These are phyloP conservation scores for Penicillium manginii DNA, from an alignment of 495 filamentous ascomycete genomes.

Conservation along the genomic window DNA sequence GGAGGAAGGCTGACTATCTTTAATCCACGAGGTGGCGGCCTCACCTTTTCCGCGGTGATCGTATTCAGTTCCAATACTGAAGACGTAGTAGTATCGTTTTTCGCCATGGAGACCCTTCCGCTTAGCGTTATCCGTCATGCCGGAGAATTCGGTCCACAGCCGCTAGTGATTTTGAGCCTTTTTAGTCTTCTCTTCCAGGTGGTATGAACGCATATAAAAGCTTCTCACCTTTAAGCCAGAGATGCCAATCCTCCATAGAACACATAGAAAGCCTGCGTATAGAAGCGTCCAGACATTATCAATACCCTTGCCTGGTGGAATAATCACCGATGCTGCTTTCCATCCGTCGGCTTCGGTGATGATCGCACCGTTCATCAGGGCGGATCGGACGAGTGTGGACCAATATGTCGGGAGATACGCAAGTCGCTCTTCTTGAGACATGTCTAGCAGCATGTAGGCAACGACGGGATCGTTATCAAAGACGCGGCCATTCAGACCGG, in stretches of 20 bases:
- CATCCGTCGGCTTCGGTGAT: slow-evolving; percentile 35
- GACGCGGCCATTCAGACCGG: slow-evolving; percentile 26
- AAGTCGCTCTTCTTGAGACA: slow-evolving; percentile 26
- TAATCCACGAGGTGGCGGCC: neutral
- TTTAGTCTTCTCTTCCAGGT: neutral
- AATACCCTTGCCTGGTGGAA: slow-evolving; percentile 24
- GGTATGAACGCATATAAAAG: neutral
- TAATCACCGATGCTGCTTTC: slow-evolving; percentile 30
- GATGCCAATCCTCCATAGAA: slow-evolving; percentile 29
- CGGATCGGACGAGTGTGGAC: slow-evolving; percentile 25
- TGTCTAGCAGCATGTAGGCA: slow-evolving; percentile 32
- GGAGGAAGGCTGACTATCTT: neutral
- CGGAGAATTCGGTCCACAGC: slow-evolving; percentile 31
- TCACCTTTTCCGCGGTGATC: slow-evolving; percentile 35
- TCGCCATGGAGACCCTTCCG: slow-evolving; percentile 27
- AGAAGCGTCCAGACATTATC: slow-evolving; percentile 31
- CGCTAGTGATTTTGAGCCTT: slow-evolving; percentile 13
- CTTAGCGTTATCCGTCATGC: slow-evolving; percentile 33
- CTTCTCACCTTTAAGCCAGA: slow-evolving; percentile 26
- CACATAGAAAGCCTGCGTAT: slow-evolving; percentile 25
- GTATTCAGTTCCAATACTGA: slow-evolving; percentile 32
- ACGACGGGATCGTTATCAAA: slow-evolving; percentile 32
- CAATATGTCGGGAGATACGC: slow-evolving; percentile 32
- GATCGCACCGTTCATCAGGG: slow-evolving; percentile 28
- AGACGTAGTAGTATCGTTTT: slow-evolving; percentile 33